phyloP scores from a whole-genome alignment of 2,329 filamentous ascomycete genomes.

The Penicillium sp. region DNA sequence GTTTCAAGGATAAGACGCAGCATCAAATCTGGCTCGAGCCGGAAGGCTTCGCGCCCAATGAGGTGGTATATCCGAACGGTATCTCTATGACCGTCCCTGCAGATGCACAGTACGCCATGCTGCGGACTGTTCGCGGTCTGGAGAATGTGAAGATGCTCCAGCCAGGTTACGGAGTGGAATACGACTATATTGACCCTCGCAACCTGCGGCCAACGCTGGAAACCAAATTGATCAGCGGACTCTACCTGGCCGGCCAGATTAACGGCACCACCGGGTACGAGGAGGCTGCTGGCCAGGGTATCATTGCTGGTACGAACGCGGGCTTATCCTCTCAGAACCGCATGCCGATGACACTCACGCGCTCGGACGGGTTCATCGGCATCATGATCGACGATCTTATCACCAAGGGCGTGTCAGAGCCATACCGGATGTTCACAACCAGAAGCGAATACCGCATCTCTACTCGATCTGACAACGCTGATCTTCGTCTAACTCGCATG shows the following conservation, averaged over 20 bases:
- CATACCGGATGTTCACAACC: conserved; percentile 97
- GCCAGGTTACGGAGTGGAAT: conserved; percentile 95
- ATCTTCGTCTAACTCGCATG: conserved; percentile 77
- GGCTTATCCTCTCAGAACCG: conserved; percentile 74
- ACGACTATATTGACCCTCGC: conserved; percentile 96
- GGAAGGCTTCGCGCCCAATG: conserved; percentile 80
- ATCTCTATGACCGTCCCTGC: conserved; percentile 95
- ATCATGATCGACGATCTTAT: conserved; percentile 98
- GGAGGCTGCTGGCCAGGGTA: conserved; percentile 90
- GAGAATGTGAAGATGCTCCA: conserved; percentile 91
- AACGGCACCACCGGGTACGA: conserved; percentile 99
- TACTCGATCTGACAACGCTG: conserved; percentile 90
- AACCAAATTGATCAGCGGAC: conserved; percentile 84
- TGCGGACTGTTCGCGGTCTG: conserved; percentile 85
- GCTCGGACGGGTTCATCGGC: conserved; percentile 93
- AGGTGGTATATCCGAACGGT: conserved; percentile 93
- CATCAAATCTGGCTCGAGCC: conserved; percentile 98
- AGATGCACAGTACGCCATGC: conserved; percentile 78
- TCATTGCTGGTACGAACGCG: conserved; percentile 92
- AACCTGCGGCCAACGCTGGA: conserved; percentile 86
- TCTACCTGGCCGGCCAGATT: conserved; percentile 94
- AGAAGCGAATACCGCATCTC: conserved; percentile 95
- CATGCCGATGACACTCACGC: conserved; percentile 66
- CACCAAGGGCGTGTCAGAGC: conserved; percentile 94
- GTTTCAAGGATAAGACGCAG: conserved; percentile 74